These are phyloP conservation scores for Boletus tomentosulus DNA, from an alignment of 768 basidiomycete genomes.

Conservation along the genomic window DNA sequence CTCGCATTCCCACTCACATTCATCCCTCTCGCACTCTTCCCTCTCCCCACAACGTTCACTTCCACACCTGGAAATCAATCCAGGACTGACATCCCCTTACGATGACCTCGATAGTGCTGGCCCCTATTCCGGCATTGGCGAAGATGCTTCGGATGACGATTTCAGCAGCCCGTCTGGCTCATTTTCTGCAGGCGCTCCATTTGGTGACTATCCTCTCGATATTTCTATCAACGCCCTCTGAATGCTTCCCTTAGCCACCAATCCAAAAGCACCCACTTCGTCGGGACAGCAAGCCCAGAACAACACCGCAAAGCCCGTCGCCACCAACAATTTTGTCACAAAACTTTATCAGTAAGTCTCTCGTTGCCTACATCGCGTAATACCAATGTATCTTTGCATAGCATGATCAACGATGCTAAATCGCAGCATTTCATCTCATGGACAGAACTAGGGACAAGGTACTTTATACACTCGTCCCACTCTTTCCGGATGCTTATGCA, in stretches of 20 bases:
- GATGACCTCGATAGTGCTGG: constrained; percentile 58
- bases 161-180: constrained; percentile 16
- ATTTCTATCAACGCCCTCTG: not conserved
- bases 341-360: constrained; percentile 77
- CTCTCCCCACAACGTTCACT: constrained; percentile 16
- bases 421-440: constrained; percentile 77
- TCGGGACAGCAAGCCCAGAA: constrained; percentile 40
- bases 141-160: constrained; percentile 28
- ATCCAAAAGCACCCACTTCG: constrained; percentile 16
- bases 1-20: constrained; percentile 18
- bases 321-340: constrained; percentile 78
- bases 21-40: constrained; percentile 24
- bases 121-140: constrained; percentile 17
- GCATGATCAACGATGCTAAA: constrained; percentile 85
- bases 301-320: constrained; percentile 61
- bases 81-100: constrained; percentile 35
- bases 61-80: constrained; percentile 29
- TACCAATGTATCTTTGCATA: constrained; percentile 24
- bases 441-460: constrained; percentile 77
- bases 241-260: constrained; percentile 6
- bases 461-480: not conserved
- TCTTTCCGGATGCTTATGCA: not conserved
- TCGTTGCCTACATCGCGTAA: not conserved
- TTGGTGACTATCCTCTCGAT: constrained; percentile 2
- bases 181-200: constrained; percentile 4